Base-by-base conservation (phyloP, 495 filamentous ascomycete species). In the Letharia lupina region DNA sequence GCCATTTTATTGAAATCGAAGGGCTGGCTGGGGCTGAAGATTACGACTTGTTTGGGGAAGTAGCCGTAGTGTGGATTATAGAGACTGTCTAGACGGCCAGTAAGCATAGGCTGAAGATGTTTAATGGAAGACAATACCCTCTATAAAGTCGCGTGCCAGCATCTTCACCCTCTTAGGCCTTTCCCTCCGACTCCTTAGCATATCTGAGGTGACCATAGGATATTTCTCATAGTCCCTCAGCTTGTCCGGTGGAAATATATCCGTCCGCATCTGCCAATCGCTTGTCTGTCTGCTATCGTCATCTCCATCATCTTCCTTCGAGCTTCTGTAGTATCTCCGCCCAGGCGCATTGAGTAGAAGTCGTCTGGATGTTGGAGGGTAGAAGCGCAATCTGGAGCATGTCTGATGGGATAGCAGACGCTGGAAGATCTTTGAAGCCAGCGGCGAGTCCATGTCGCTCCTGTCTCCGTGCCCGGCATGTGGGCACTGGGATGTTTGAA, bases 51-150 rank as follows among this genome's bases (percentile, higher is more conserved):
- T 74, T 96, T 96, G 42, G 92, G 91, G 77, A 99, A 99, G 77
- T 98, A 99, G 62, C 94, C 94, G 70, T 99, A 99, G 73, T 93
- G 79, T 0, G 93, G 93, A 75, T 99, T 99, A 75, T 99, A 99
- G 41, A 99, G 79, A 71, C 90, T 93, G 77, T 99, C 94, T 96
- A 69, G 63, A 20, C 35, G 33, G 28, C 6, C 2, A 37, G 12
- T 66, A 23, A 63, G 63, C 42, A 68, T 20, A 42, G 44, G 60
- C 45, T 40, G 41, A 60, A 13, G 40, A 41, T 4, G 4, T 48
- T 39, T 23, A 65, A 52, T 63, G 7, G 62, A 61, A 48, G 45
- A 66, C 10, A 78, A 67, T 73, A 96, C 92, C 92, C 76, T 99
- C 94, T 71, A 99, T 94, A 74, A 98, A 99, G 78, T 99, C 95